A percentile compares a stretch with the other conserved stretches of the same genome.
These are phyloP conservation scores for Penicillium pancosmium DNA, from an alignment of 495 filamentous ascomycete species.

Conservation along the genomic window DNA sequence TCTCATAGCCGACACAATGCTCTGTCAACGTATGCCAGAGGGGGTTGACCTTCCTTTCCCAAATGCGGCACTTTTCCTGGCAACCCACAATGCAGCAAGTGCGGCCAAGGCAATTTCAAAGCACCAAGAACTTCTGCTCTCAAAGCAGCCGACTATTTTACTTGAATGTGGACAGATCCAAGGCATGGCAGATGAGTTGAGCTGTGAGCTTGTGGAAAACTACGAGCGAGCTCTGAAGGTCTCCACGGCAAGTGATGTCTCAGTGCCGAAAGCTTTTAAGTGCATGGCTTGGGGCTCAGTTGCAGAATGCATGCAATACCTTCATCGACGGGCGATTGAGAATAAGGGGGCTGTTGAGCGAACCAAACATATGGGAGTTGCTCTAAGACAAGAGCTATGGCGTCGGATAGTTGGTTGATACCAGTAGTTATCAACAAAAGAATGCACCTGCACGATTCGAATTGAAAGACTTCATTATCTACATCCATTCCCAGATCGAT, in stretches of 20 bases:
- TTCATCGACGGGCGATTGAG: conserved; percentile 39
- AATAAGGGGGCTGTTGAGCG: conserved; percentile 39
- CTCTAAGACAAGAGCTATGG: conserved; percentile 29
- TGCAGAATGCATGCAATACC: conserved; percentile 40
- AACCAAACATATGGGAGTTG: conserved; percentile 32
- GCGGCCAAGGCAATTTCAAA: conserved; percentile 35
- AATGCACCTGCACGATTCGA: no score
- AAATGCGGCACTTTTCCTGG: conserved; percentile 40
- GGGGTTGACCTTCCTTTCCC: conserved; percentile 29
- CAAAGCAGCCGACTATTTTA: conserved; percentile 25
- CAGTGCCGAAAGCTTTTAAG: conserved; percentile 37
- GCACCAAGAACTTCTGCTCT: conserved; percentile 24
- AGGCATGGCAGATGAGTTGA: conserved; percentile 44
- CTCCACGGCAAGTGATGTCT: conserved; percentile 15
- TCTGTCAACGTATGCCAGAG: conserved; percentile 25
- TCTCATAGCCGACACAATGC: conserved; percentile 37
- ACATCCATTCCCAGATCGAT: no score
- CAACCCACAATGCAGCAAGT: conserved; percentile 41
- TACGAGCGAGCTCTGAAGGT: conserved; percentile 24
- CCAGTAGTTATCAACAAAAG: background rate
- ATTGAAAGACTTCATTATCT: no score
- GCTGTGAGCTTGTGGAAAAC: conserved; percentile 34
- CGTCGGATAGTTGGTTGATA: conserved; percentile 43
- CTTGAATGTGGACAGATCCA: conserved; percentile 65
- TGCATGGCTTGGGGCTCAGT: conserved; percentile 42